phyloP scores from a whole-genome alignment of 192 early-diverging fungal genomes.

The Gryganskiella cystojenkinii region DNA sequence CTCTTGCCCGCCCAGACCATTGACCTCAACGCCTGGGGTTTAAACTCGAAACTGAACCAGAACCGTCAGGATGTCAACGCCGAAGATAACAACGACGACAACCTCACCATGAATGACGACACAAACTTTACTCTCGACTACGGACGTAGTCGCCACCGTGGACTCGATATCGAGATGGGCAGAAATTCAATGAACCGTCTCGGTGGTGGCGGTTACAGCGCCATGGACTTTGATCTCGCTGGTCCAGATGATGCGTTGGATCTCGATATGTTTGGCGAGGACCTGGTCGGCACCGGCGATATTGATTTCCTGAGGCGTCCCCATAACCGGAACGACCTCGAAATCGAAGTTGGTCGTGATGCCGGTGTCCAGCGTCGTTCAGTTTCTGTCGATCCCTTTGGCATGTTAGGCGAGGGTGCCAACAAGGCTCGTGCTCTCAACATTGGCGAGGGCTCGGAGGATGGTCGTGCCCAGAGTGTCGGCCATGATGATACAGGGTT shows the following conservation, averaged over 20 bases:
- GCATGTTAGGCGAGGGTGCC: slow-evolving; percentile 16
- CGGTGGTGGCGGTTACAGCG: slow-evolving; percentile 50
- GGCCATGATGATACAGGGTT: slow-evolving; percentile 60
- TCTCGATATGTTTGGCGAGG: slow-evolving; percentile 37
- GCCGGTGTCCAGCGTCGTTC: slow-evolving; percentile 35
- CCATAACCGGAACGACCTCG: slow-evolving; percentile 46
- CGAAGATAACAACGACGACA: slow-evolving; percentile 9
- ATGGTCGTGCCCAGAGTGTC: slow-evolving; percentile 37
- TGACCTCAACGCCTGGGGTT: slow-evolving; percentile 44
- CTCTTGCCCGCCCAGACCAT: slow-evolving; percentile 74
- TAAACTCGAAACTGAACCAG: slow-evolving; percentile 50
- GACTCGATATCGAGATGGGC: slow-evolving; percentile 51
- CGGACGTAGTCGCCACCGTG: slow-evolving; percentile 35
- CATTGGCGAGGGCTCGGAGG: slow-evolving; percentile 26
- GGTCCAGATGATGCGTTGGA: slow-evolving; percentile 41
- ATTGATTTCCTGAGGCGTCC: slow-evolving; percentile 51
- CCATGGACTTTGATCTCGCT: slow-evolving; percentile 50
- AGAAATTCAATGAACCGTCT: slow-evolving; percentile 51
- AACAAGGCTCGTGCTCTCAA: slow-evolving; percentile 17
- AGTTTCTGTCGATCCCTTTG: slow-evolving; percentile 53
- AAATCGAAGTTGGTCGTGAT: slow-evolving; percentile 70
- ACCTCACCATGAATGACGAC: slow-evolving; percentile 14
- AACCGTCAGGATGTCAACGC: slow-evolving; percentile 76
- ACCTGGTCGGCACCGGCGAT: slow-evolving; percentile 22
- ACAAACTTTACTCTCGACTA: slow-evolving; percentile 24